Evolutionary conservation across 441 rosid species (phyloP), one percentile per base, ranked within the genome.

Genomic region (Corymbia calophylla): DNA sequence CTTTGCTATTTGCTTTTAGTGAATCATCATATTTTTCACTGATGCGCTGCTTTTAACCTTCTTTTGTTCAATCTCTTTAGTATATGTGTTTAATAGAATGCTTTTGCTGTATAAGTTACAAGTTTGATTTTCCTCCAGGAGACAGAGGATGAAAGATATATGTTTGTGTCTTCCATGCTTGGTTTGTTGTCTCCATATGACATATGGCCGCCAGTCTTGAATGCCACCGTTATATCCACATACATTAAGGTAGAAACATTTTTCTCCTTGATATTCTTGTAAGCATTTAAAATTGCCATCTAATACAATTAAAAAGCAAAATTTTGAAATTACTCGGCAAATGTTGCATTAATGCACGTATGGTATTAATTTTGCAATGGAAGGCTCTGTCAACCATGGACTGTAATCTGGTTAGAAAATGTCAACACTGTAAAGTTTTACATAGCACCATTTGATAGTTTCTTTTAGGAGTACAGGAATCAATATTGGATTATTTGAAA

Each of bases 141-240:
- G 91, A 94, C 92, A 89, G 98, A 97, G 93, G 99, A 96, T 88
- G 99, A 97, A 92, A 94, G 95, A 92, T 96, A 95, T 88, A 82
- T 97, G 84, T 98, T 96, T 92, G 93, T 93, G 94, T 95, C 99
- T 89, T 96, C 99, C 88, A 93, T 96, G 96, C 97, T 98, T 88
- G 97, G 97, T 58, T 93, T 98, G 91, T 92, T 98, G 95, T 96
- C 97, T 53, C 98, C 96, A 91, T 94, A 95, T 94, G 97, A 96
- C 64, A 91, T 95, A 89, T 94, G 92, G 95, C 99, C 99, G 47
- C 95, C 89, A 77, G 96, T 93, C 91, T 93, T 95, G 35, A 96
- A 95, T 93, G 99, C 99, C 17, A 90, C 98, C 58, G 91, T 95
- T 77, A 90, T 98, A 91, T 95, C 97, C 35, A 92, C 91, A 86